Percentiles rank a stretch among this genome's conserved stretches.
These are phyloP conservation scores for Gossypium trilobum DNA, from an alignment of 441 rosid species.

Conservation along the genomic window DNA sequence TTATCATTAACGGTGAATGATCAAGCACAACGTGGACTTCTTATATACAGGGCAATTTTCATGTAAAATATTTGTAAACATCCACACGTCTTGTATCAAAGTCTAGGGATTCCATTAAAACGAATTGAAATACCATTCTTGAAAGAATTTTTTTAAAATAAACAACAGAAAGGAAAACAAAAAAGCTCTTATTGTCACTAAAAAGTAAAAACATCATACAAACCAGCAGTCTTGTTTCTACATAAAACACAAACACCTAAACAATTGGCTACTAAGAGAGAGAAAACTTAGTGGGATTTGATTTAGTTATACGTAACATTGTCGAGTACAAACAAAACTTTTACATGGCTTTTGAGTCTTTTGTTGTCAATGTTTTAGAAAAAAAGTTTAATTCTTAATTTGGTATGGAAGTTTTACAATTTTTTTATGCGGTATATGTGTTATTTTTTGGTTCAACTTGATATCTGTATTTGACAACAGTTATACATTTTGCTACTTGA, in stretches of 20 bases:
- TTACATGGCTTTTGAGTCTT: background rate
- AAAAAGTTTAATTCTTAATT: background rate
- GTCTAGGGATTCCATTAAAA: constrained; percentile 59
- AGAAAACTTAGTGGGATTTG: background rate
- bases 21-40: constrained; percentile 16
- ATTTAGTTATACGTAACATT: background rate
- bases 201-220: background rate
- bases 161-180: background rate
- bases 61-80: constrained; percentile 2
- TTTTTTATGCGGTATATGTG: too few relatives aligned
- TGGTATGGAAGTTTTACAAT: too few relatives aligned
- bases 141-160: too few relatives aligned
- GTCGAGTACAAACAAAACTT: background rate
- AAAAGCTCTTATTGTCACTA: background rate
- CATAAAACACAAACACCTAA: background rate
- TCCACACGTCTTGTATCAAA: constrained; percentile 26
- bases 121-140: background rate
- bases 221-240: constrained; percentile 17
- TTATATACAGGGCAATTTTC: constrained; percentile 25
- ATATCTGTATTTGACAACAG: too few relatives aligned
- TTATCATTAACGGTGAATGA: constrained; percentile 18
- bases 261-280: background rate
- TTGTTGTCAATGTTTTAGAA: background rate
- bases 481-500: too few relatives aligned
- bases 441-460: too few relatives aligned